Conservation (phyloP, 179 eudicot species). For the Beta corolliflora region DNA sequence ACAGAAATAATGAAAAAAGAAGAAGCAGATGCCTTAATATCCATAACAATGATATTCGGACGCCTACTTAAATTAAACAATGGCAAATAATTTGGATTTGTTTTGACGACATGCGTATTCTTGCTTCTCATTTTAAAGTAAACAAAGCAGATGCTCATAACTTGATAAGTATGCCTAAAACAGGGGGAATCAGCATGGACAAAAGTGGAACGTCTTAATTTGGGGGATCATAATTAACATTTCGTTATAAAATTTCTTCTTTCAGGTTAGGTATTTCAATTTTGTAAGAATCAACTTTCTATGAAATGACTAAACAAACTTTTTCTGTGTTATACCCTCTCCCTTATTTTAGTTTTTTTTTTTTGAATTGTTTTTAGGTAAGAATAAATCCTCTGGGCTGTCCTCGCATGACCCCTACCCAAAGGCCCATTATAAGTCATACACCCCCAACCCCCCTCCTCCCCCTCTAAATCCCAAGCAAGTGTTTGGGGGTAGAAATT, state of each 20-base stretch:
- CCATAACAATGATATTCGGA: not conserved
- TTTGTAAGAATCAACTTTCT: slow-evolving; percentile 25
- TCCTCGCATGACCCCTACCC: too few species aligned
- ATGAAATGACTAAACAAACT: slow-evolving; percentile 1
- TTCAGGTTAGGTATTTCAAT: slow-evolving; percentile 1
- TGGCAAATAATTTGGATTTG: not conserved
- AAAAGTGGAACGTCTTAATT: slow-evolving; percentile 2
- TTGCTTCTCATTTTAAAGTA: slow-evolving; percentile 3
- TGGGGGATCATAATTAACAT: not conserved
- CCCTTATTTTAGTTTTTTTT: too few species aligned
- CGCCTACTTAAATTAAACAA: not conserved
- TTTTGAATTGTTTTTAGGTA: too few species aligned
- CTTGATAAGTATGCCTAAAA: not conserved
- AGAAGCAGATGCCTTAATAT: not conserved
- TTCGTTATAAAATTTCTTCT: not conserved
- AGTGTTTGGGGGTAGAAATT: too few species aligned
- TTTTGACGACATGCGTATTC: not conserved
- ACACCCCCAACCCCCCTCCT: too few species aligned
- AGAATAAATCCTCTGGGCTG: too few species aligned
- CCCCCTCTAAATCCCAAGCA: too few species aligned
- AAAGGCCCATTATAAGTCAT: too few species aligned
- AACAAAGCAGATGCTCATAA: slow-evolving; percentile 14
- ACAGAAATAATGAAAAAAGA: too few species aligned
- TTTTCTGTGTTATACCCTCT: too few species aligned
- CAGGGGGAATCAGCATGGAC: slow-evolving; percentile 8